These are phyloP conservation scores for Apiospora koreana DNA, from an alignment of 2,329 filamentous ascomycete genomes.

Conservation along the genomic window DNA sequence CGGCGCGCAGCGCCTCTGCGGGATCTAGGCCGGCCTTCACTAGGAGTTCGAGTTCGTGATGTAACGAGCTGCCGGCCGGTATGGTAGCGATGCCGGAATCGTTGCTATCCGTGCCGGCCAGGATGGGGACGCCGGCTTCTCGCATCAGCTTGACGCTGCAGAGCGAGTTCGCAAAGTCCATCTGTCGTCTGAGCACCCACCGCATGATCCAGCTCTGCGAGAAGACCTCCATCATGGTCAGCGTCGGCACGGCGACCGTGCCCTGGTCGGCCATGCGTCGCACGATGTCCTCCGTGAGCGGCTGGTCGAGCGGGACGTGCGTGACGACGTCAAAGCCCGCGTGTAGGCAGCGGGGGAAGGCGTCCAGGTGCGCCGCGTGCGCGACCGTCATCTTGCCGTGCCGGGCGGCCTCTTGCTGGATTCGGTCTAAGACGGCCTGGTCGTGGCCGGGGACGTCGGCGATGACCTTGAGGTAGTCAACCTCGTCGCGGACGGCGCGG, in stretches of 20 bases:
- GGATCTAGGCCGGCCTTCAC: constrained; percentile 26
- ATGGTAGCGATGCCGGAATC: constrained; percentile 19
- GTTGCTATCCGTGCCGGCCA: constrained; percentile 34
- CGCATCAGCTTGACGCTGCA: constrained; percentile 27
- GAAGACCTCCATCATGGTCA: constrained; percentile 26
- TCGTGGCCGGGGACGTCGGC: constrained; percentile 25
- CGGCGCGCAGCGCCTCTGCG: constrained; percentile 27
- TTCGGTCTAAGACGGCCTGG: constrained; percentile 23
- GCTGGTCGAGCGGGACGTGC: constrained; percentile 29
- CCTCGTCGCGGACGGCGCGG: constrained; percentile 18
- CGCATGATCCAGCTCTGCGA: constrained; percentile 23
- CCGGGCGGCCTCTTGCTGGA: constrained; percentile 24
- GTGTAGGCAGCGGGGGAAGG: constrained; percentile 27
- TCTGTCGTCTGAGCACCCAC: constrained; percentile 15
- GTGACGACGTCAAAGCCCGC: constrained; percentile 31
- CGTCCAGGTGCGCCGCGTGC: constrained; percentile 26
- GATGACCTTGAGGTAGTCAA: constrained; percentile 32
- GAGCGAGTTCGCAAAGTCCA: constrained; percentile 25
- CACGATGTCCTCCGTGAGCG: constrained; percentile 23
- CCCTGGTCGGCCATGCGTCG: constrained; percentile 19
- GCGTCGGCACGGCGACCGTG: constrained; percentile 29
- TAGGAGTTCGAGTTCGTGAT: constrained; percentile 29
- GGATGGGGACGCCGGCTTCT: constrained; percentile 29
- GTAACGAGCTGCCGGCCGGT: constrained; percentile 25
- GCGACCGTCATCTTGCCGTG: constrained; percentile 28